phyloP scores from a whole-genome alignment of 2,329 filamentous ascomycete genomes.

The Xylaria sp. region DNA sequence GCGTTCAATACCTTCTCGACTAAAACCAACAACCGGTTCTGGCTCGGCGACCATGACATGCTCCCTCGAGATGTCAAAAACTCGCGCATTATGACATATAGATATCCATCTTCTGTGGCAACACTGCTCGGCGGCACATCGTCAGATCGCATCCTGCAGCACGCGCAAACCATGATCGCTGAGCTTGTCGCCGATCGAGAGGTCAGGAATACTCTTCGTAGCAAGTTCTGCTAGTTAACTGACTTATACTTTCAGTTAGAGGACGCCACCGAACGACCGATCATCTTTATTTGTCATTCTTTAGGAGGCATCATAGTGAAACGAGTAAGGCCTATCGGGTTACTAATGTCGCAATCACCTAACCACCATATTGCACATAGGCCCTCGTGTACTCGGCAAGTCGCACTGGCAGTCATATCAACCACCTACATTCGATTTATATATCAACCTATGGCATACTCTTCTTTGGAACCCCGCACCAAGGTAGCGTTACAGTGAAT shows the following conservation, averaged over 20 bases:
- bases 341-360: neutral
- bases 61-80: slow-evolving; percentile 28
- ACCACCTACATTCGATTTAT: slow-evolving; percentile 29
- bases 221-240: neutral
- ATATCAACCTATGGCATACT: slow-evolving; percentile 31
- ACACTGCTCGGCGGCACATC: slow-evolving; percentile 19
- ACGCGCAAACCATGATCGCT: slow-evolving; percentile 25
- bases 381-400: slow-evolving; percentile 28
- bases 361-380: neutral
- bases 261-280: slow-evolving; percentile 22
- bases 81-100: slow-evolving; percentile 30
- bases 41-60: slow-evolving; percentile 30
- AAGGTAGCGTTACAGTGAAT: slow-evolving; percentile 22
- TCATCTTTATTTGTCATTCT: slow-evolving; percentile 28
- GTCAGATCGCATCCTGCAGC: slow-evolving; percentile 29
- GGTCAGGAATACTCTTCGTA: slow-evolving; percentile 1
- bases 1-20: slow-evolving; percentile 23
- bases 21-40: slow-evolving; percentile 15
- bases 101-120: slow-evolving; percentile 28
- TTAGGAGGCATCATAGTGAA: slow-evolving; percentile 32
- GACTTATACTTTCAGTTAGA: slow-evolving; percentile 10
- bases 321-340: slow-evolving; percentile 6
- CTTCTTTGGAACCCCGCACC: slow-evolving; percentile 33
- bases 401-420: slow-evolving; percentile 21
- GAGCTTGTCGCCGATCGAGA: slow-evolving; percentile 32